Evolutionary conservation across 352 stramenopile species (phyloP), one percentile per base, ranked within the genome.

Genomic region (Phytophthora multivora): DNA sequence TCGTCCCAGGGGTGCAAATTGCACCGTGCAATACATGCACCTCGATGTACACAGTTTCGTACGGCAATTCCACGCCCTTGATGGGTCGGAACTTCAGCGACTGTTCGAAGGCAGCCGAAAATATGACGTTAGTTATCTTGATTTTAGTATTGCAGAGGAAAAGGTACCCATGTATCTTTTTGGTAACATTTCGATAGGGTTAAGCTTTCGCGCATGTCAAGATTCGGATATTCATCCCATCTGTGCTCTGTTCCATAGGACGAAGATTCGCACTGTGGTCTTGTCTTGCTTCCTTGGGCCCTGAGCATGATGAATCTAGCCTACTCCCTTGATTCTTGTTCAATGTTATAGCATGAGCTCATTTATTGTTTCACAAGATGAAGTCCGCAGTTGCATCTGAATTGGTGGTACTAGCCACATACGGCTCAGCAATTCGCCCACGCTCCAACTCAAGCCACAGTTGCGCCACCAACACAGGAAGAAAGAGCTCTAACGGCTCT

Each of bases 221-320:
- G n/a, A 30, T 18, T 18, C 31, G n/a, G n/a, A n/a, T n/a, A n/a
- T n/a, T n/a, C n/a, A 40, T 46, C 2, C 56, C 56, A 63, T 18
- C 35, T 63, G 55, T 49, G 45, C 45, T 40, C 28, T 51, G 19
- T 9, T 19, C 39, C 7, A 18, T 4, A 67, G 43, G 42, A 62
- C 36, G 59, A 53, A 68, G 52, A 68, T 68, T 68, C 59, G 12
- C 11, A 19, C 30, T 30, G 25, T 48, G 58, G 60, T 60, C 60
- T 49, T 66, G n/a, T 3, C 46, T 9, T 41, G 15, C 28, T 28
- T 51, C 26, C 16, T 16, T 12, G 25, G 1, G 4, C 30, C 31
- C 16, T 33, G 28, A 39, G 15, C 15, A 21, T 13, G 12, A 33
- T 33, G 9, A 33, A 33, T 13, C 28, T 33, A 9, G 28, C 9